Base-by-base conservation (phyloP, 108 stramenopile species). In the Schizochytrium sp. region DNA sequence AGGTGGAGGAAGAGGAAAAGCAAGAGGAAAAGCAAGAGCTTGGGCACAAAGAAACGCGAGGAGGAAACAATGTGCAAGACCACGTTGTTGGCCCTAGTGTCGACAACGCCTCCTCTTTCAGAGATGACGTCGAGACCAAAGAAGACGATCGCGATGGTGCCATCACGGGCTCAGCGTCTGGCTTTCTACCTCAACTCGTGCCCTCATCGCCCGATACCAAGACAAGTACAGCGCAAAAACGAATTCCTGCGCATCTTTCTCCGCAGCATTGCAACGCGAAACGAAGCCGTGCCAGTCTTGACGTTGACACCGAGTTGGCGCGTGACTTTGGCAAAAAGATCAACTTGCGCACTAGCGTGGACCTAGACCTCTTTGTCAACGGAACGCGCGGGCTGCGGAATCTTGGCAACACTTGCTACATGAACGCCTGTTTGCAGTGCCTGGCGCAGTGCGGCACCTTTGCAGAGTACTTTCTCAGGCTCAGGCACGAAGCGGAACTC, bases 321-420 rank as follows among this genome's bases (percentile, higher is more conserved):
- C 18, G 14, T 18, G 63, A 14, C 18, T 69, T 69, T 2, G 63
- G 25, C 63, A 69, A 69, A 3, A 28, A 8, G 6, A 14, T 69
- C 3, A 4, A 69, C 41, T 23, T 69, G 8, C 63, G 25, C 63
- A 18, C 34, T 1, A 59, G n/a, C 25, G 21, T 69, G 10, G 63
- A 69, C 63, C 6, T 18, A 8, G 6, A 14, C 12, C 63, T 69
- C 41, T 69, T 69, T 18, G 25, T 6, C 34, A 69, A 69, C 41
- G 63, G 63, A 8, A 69, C 25, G 63, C 25, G 76, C 48, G 93
- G 93, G 0, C 91, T 93, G 18, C 16, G 48, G 44, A 93, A 93
- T 60, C 59, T 91, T 4, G 92, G 95, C 60, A 95, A 95, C 87
- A 94, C 95, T 21, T 95, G 95, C 93, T 95, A 92, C 91, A 55